Evolutionary conservation across 805 yeast genomes (phyloP), one percentile per base, ranked within the genome.

Genomic region (Saturnispora gosingensis): DNA sequence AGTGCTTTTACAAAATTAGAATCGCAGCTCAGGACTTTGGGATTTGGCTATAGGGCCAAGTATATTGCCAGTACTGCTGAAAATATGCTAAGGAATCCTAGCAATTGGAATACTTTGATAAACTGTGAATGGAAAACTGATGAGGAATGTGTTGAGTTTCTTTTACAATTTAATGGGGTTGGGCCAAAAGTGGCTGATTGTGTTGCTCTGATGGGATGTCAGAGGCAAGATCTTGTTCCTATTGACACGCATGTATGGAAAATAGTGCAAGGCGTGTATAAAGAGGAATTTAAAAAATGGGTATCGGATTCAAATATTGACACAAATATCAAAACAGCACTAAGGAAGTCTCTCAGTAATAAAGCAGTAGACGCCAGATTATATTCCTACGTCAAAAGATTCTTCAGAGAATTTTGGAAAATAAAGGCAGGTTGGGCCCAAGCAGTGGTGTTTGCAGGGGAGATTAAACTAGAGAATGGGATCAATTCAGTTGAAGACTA

Each of bases 181-280:
- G 99, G 99, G 0, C 98, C 98, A 0, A 93, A 93, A 68, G 98
- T 93, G 1, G 97, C 99, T 0, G 99, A 93, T 60, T 93, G 99
- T 65, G 93, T 93, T 15, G 83, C 95, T 56, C 71, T 93, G 44
- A 91, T 93, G 97, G 82, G 93, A 2, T 72, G 91, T 54, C 91
- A 85, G 59, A 83, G 86, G 64, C 88, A 85, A 60, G 88, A 83
- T 51, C 78, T 88, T 10, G 97, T 93, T 3, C 99, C 99, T 0
- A 87, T 93, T 1, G 99, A 93, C 65, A 95, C 97, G 0, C 99
- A 93, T 62, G 95, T 93, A 22, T 85, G 83, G 72, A 88, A 90
- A 61, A 85, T 93, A 48, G 96, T 97, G 0, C 77, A 79, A 52
- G 71, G 95, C 50, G 95, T 87, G 63, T 91, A 88, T 66, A 78